Evolutionary conservation across 1,284 basidiomycete species (phyloP), one percentile per base, ranked within the genome.

Genomic region (Sporisorium reilianum): DNA sequence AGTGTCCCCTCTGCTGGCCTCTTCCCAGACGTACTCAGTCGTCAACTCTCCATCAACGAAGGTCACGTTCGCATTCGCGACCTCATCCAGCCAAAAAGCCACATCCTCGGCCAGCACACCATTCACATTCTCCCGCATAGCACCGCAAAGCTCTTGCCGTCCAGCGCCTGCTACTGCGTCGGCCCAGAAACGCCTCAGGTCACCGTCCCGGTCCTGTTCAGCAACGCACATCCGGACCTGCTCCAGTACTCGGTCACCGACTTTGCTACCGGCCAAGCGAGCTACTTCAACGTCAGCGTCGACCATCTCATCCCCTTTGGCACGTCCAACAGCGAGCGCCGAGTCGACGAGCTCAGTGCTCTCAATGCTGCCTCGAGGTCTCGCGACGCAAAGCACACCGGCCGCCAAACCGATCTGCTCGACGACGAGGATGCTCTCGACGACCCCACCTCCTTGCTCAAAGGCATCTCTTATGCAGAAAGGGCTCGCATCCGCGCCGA

Each of bases 41-140:
- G 79, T 87, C 59, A 79, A 56, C 63, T 85, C 32, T 80, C 81
- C 46, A 82, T 85, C 54, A 78, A 80, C 52, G 85, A 86, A 70
- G 78, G 80, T 16, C 78, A 83, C n/a, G 84, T 87, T 12, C 79
- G 85, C 32, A 68, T 86, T 9, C 73, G 84, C 30, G 82, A 85
- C 41, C 78, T 87, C 42, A 77, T 86, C 44, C 82, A 83, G 32
- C 80, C 80, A 10, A 79, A 81, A 44, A 77, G 79, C 2, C 92
- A 94, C 82, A 87, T 95, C n/a, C 88, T 91, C 36, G 93, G 93
- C 23, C 92, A 94, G 85, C 93, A 94, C 81, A 95, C 93, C 2
- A 91, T 95, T 55, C 91, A 91, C 76, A 92, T 94, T 88, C 93
- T 93, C 3, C 93, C 93, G 9, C 66, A 65, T 55, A 87, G 92